Base-by-base conservation (phyloP, 208 protist species). In the Crithidia bombi region DNA sequence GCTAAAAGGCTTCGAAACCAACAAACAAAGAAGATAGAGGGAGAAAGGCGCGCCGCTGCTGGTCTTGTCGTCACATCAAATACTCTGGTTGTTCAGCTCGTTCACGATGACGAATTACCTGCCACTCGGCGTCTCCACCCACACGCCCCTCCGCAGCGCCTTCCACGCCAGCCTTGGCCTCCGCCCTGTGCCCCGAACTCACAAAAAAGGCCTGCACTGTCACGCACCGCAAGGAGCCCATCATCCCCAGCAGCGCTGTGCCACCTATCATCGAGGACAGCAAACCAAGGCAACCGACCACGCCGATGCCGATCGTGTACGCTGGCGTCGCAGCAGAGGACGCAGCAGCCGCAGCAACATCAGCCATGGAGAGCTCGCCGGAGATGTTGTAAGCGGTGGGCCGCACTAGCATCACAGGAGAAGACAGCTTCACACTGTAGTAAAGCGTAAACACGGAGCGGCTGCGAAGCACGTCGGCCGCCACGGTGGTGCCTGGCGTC, bases 211-310 rank as follows among this genome's bases (percentile, higher is more conserved):
- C 65, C 38, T 68, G 61, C 26, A 56, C 17, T 9, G 52, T 68
- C 50, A 68, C 65, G 50, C 23, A 35, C 23, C 61, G 69, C 44
- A 75, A 61, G 32, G 69, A 75, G 33, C 38, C 41, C 19, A 49
- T 57, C 61, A 75, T 75, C 32, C 28, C 69, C 28, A 75, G 52
- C 69, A 75, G 43, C 43, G 39, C 52, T 10, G 35, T 43, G 15
- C 69, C 69, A n/a, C 61, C 58, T 21, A 75, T 23, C 19, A 68
- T 49, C 6, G 69, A 75, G 21, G 59, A 63, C 38, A 64, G 3
- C 1, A 75, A 52, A 17, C 69, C 69, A 43, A 32, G 68, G 11
- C 67, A 39, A 2, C 69, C 69, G 25, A 75, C 52, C 3, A 75
- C 30, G 14, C 44, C 28, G 23, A 75, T 63, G 14, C 33, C 38